These are phyloP conservation scores for Dalechampia spathulata DNA, from an alignment of 441 rosid species.

Conservation along the genomic window DNA sequence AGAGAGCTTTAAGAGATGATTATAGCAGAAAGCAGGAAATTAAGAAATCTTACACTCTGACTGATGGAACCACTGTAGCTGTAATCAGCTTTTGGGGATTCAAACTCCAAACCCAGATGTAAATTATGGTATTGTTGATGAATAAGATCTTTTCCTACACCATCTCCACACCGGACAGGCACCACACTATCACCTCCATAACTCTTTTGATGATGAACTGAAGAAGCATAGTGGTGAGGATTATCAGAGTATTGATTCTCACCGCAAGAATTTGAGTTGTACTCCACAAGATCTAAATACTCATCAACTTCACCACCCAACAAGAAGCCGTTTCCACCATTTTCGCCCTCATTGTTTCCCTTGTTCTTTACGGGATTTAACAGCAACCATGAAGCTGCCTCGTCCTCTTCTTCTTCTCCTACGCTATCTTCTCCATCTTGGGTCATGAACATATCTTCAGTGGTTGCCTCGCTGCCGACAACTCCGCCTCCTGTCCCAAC, in stretches of 20 bases:
- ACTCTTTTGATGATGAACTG: conserved; percentile 34
- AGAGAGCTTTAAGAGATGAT: too few relatives aligned
- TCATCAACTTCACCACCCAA: conserved; percentile 53
- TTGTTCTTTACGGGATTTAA: conserved; percentile 38
- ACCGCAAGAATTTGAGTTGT: conserved; percentile 40
- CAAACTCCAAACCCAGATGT: conserved; percentile 49
- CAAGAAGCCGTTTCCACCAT: conserved; percentile 39
- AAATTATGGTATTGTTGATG: conserved; percentile 35
- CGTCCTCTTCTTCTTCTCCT: conserved; percentile 58
- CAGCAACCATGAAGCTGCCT: conserved; percentile 81
- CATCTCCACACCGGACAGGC: conserved; percentile 49
- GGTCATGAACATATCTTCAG: conserved; percentile 26
- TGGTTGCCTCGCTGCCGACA: conserved; percentile 10
- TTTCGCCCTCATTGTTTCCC: conserved; percentile 15
- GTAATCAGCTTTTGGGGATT: conserved; percentile 37
- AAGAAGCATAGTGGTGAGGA: conserved; percentile 35
- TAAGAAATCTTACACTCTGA: conserved; percentile 34
- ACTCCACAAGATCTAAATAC: conserved; percentile 72
- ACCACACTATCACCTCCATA: conserved; percentile 63
- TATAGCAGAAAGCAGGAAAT: background rate
- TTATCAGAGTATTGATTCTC: conserved; percentile 36
- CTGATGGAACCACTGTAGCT: conserved; percentile 41
- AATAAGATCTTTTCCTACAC: conserved; percentile 37
- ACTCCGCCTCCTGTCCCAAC: conserved; percentile 17
- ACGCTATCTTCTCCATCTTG: conserved; percentile 27